Evolutionary conservation across 164 flowering plant genomes (phyloP), one percentile per base, ranked within the genome.

Genomic region (Aristolochia fimbriata): DNA sequence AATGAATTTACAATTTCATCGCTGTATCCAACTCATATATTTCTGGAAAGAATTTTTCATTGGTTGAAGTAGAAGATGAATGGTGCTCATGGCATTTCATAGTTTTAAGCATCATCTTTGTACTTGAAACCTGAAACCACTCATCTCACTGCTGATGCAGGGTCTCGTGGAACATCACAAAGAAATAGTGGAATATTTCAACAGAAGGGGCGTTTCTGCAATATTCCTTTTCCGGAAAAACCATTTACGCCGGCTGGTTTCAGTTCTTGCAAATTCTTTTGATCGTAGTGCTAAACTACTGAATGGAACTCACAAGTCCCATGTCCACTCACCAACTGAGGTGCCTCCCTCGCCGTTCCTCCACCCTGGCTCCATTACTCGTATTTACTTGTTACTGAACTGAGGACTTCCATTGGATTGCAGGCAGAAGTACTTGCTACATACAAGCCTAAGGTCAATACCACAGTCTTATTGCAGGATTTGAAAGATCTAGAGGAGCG

Each of bases 221-320:
- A 75, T 81, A 60, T 81, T 83, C 60, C 84, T 81, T 24, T 82
- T 84, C 61, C 73, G 90, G 57, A 77, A 69, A 59, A 84, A 84
- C 65, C 71, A 76, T 31, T 72, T 82, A 6, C 80, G 80, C 15
- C 68, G 87, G 65, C 65, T 77, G 84, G 66, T 84, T 47, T 84
- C 87, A 5, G 71, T 77, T 6, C 78, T 84, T 20, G 82, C 87
- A 52, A 84, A 84, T 68, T 58, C 81, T 61, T 82, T 76, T 54
- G 85, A 84, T 66, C 70, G 71, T 55, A 67, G 74, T 52, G 76
- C 77, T 25, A 84, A 78, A 73, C 78, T 68, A 57, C 59, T 85
- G 31, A 79, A 83, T 69, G 87, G 87, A 41, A 85, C 87, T 53
- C 91, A 85, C 80, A 83, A 81, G 69, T 83, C 91, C 62, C 87